Evolutionary conservation across 1,284 basidiomycete species (phyloP).

Genomic region (Ganoderma lucidum): DNA sequence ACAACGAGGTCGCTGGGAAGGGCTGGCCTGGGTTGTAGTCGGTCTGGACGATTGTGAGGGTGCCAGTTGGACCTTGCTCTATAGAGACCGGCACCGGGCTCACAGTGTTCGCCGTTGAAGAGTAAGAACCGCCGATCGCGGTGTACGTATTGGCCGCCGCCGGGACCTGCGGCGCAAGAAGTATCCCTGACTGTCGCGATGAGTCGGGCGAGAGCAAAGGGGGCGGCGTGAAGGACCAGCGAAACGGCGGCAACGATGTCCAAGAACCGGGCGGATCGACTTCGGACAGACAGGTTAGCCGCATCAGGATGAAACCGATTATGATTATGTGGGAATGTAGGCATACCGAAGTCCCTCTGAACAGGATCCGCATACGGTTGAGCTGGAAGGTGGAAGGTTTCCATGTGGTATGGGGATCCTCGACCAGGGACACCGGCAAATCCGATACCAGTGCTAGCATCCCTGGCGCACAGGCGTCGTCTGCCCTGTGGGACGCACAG

Average conservation of each 20-base stretch:
- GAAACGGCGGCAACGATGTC: not conserved
- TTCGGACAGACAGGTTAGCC: not conserved
- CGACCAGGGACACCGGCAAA: not conserved
- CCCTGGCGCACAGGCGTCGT: not conserved
- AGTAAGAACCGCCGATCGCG: not conserved
- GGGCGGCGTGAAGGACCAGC: not conserved
- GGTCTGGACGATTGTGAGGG: not conserved
- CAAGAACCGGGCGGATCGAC: not conserved
- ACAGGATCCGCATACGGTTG: not conserved
- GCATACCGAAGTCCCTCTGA: slow-evolving; percentile 2
- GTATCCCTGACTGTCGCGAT: not conserved
- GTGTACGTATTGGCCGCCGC: not conserved
- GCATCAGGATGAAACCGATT: not conserved
- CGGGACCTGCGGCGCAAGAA: not conserved
- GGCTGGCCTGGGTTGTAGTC: not conserved
- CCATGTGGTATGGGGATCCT: not conserved
- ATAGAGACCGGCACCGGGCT: not conserved
- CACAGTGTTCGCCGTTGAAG: not conserved
- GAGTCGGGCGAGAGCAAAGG: not conserved
- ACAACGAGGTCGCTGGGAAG: not conserved
- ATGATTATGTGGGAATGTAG: not conserved
- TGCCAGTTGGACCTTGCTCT: not conserved
- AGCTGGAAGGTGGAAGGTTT: not conserved
- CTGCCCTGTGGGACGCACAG: not conserved
- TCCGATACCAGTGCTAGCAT: not conserved